These are phyloP conservation scores for Vachellia collinsii DNA, from an alignment of 306 rosid species.

Conservation along the genomic window DNA sequence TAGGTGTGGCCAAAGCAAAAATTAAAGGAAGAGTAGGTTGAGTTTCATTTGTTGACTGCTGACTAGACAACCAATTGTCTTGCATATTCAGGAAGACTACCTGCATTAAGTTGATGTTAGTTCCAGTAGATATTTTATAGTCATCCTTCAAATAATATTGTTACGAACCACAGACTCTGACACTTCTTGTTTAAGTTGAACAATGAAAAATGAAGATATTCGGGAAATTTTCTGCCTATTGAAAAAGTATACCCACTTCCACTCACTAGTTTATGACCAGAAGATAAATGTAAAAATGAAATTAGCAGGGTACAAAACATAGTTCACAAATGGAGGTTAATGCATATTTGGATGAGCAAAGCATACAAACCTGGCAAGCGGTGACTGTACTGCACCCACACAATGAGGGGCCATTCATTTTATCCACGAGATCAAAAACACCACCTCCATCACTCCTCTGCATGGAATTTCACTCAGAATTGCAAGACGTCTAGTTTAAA, in stretches of 20 bases:
- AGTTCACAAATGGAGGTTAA: constrained; percentile 32
- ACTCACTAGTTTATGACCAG: constrained; percentile 14
- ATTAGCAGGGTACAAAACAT: constrained; percentile 14
- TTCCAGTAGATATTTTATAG: constrained; percentile 6
- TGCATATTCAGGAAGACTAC: constrained; percentile 27
- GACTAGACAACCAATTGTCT: constrained; percentile 24
- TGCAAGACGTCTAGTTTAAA: constrained; percentile 15
- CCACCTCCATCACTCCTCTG: constrained; percentile 99
- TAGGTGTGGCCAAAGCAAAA: too few relatives aligned
- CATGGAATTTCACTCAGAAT: constrained; percentile 47
- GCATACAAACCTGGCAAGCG: constrained; percentile 88
- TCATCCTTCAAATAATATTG: constrained; percentile 20
- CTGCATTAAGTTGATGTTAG: not conserved
- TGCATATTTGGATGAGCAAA: constrained; percentile 32
- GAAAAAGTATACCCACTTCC: constrained; percentile 26
- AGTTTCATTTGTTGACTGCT: constrained; percentile 16
- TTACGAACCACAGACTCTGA: not conserved
- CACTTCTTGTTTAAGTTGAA: constrained; percentile 17
- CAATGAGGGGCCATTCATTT: constrained; percentile 78
- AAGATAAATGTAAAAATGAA: constrained; percentile 25
- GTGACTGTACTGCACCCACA: constrained; percentile 85
- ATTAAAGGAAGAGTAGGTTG: not conserved
- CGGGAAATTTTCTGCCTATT: not conserved
- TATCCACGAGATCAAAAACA: constrained; percentile 85
- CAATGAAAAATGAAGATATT: constrained; percentile 20